Evolutionary conservation across 331 rosid genomes (phyloP).

Genomic region (Quercus tomentella): DNA sequence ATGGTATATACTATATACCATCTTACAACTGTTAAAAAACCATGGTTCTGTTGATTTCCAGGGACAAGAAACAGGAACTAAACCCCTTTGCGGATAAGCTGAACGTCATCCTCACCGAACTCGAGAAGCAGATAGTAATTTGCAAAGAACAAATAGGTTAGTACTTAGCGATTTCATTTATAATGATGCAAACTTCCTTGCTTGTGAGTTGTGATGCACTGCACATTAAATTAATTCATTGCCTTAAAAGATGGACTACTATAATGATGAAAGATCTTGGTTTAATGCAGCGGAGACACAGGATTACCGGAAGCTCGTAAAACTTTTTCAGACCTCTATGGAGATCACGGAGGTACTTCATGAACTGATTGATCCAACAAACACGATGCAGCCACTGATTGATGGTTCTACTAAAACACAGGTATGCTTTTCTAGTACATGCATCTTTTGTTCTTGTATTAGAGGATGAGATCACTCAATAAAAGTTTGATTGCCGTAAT

Average conservation of each 20-base stretch:
- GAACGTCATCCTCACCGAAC: conserved; percentile 16
- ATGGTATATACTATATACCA: too few relatives aligned
- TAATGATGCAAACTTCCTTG: neutral
- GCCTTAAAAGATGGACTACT: neutral
- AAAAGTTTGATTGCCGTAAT: too few relatives aligned
- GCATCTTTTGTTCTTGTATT: too few relatives aligned
- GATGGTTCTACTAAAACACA: conserved; percentile 23
- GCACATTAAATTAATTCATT: neutral
- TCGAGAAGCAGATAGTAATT: conserved; percentile 1
- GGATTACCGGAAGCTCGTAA: neutral
- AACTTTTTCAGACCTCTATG: conserved; percentile 15
- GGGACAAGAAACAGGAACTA: conserved; percentile 18
- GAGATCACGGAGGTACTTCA: conserved; percentile 29
- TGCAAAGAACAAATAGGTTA: conserved; percentile 20
- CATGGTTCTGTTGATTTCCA: neutral
- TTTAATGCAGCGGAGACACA: conserved; percentile 13
- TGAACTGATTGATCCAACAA: conserved; percentile 16
- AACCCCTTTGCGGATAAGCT: conserved; percentile 18
- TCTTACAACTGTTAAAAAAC: neutral
- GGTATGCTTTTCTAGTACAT: neutral
- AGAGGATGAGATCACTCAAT: neutral
- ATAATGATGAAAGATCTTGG: neutral
- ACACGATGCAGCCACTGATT: conserved; percentile 15
- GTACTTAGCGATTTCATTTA: neutral
- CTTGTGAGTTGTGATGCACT: too few relatives aligned